phyloP scores from a whole-genome alignment of 768 basidiomycete species.

The Chalciporus chontae region DNA sequence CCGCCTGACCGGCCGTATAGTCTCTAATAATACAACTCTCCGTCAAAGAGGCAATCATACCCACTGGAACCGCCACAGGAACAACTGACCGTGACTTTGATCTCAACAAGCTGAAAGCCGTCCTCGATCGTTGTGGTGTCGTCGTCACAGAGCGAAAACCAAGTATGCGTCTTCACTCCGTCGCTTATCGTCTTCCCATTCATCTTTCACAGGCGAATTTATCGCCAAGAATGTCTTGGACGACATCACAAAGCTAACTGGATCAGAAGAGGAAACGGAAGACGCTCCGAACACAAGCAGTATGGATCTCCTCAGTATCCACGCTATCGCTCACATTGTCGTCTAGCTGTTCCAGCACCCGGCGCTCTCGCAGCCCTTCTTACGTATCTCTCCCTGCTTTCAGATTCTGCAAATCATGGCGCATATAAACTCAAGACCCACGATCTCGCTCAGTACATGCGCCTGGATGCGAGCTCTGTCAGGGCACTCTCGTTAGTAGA shows the following conservation, averaged over 20 bases:
- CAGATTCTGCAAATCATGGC: conserved; percentile 74
- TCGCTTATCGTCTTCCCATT: background rate
- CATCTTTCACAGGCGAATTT: conserved; percentile 67
- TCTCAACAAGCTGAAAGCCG: conserved; percentile 77
- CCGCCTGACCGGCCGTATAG: conserved; percentile 37
- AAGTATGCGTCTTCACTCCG: conserved; percentile 42
- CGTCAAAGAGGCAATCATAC: conserved; percentile 91
- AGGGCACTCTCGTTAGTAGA: conserved; percentile 86
- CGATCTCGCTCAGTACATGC: conserved; percentile 93
- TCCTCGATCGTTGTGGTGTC: conserved; percentile 87
- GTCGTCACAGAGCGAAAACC: conserved; percentile 89
- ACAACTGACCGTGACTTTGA: conserved; percentile 84
- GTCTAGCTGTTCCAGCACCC: conserved; percentile 68
- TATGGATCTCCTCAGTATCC: background rate
- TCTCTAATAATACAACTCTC: conserved; percentile 93
- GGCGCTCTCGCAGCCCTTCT: conserved; percentile 79
- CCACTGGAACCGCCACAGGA: conserved; percentile 68
- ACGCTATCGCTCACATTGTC: background rate
- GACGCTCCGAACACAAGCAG: conserved; percentile 14
- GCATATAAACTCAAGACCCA: conserved; percentile 81
- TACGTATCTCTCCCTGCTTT: conserved; percentile 74
- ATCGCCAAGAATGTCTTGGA: conserved; percentile 73
- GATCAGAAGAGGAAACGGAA: conserved; percentile 24
- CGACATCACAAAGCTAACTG: conserved; percentile 53
- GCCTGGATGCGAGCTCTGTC: conserved; percentile 90